Percentiles rank a stretch among this genome's conserved stretches.
Conservation (phyloP, 768 basidiomycete species). For the Hortiboletus campestris region DNA sequence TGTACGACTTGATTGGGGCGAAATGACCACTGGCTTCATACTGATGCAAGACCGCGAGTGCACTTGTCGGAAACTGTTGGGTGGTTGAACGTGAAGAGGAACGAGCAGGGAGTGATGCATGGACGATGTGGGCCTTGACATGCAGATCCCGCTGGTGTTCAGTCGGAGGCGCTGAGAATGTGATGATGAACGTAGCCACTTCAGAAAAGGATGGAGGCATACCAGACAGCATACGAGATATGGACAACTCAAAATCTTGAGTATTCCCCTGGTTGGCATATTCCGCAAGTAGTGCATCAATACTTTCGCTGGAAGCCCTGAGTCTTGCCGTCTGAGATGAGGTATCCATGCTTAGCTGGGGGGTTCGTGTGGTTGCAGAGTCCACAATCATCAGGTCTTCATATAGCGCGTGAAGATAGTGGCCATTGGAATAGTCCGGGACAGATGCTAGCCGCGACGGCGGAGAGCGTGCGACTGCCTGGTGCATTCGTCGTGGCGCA, state of each 20-base stretch:
- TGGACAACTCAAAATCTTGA: slow-evolving; percentile 43
- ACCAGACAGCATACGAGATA: slow-evolving; percentile 47
- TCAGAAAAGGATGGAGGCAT: slow-evolving; percentile 7
- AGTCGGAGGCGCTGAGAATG: slow-evolving; percentile 38
- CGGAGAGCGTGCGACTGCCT: slow-evolving; percentile 6
- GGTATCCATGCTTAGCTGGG: too few species aligned
- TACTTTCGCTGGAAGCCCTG: too few species aligned
- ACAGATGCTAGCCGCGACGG: not conserved
- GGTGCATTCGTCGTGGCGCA: slow-evolving; percentile 20
- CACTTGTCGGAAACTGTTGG: slow-evolving; percentile 54
- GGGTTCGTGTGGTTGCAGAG: too few species aligned
- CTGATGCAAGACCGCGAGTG: slow-evolving; percentile 64
- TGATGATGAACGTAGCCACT: not conserved
- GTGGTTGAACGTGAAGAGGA: not conserved
- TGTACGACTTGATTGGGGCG: slow-evolving; percentile 76
- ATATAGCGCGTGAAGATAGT: too few species aligned
- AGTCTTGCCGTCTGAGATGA: too few species aligned
- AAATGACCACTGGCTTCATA: slow-evolving; percentile 65
- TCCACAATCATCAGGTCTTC: too few species aligned
- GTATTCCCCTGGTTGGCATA: slow-evolving; percentile 7
- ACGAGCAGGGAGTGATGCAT: not conserved
- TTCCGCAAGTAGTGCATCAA: too few species aligned
- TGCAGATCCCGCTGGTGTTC: slow-evolving; percentile 68
- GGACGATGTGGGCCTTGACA: slow-evolving; percentile 58
- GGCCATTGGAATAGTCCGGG: too few species aligned